These are phyloP conservation scores for Oryza meridionalis DNA, from an alignment of 176 grass and related monocot genomes.

Conservation along the genomic window DNA sequence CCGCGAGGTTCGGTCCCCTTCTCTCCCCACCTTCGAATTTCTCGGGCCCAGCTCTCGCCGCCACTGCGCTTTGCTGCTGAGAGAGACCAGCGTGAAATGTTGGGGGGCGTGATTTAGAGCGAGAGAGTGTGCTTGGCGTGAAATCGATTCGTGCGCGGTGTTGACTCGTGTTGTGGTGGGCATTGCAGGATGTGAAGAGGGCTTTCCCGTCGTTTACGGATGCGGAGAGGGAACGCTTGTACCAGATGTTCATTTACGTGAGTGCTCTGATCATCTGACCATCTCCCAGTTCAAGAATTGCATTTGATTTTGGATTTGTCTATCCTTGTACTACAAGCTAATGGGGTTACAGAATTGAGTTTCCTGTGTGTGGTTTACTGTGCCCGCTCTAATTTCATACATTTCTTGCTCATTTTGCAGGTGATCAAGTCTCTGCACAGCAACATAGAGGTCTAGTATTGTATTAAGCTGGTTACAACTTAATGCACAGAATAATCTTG, in stretches of 20 bases:
- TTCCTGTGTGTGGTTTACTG: constrained; percentile 4
- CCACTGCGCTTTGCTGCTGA: no score
- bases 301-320: not conserved
- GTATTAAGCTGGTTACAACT: constrained; percentile 13
- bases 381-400: not conserved
- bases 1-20: constrained; percentile 47
- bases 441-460: constrained; percentile 53
- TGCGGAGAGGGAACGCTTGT: constrained; percentile 55
- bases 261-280: not conserved
- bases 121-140: not conserved
- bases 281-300: not conserved
- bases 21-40: not conserved
- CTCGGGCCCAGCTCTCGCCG: not conserved
- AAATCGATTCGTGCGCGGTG: not conserved
- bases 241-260: constrained; percentile 58
- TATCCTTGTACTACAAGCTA: not conserved
- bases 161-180: constrained; percentile 14
- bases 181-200: constrained; percentile 51
- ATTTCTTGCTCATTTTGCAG: constrained; percentile 38
- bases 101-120: not conserved
- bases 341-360: not conserved
- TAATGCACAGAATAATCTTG: not conserved
- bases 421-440: constrained; percentile 57
- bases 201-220: constrained; percentile 62
- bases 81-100: not conserved